These are phyloP conservation scores for Acacia confusa DNA, from an alignment of 306 rosid species.

Conservation along the genomic window DNA sequence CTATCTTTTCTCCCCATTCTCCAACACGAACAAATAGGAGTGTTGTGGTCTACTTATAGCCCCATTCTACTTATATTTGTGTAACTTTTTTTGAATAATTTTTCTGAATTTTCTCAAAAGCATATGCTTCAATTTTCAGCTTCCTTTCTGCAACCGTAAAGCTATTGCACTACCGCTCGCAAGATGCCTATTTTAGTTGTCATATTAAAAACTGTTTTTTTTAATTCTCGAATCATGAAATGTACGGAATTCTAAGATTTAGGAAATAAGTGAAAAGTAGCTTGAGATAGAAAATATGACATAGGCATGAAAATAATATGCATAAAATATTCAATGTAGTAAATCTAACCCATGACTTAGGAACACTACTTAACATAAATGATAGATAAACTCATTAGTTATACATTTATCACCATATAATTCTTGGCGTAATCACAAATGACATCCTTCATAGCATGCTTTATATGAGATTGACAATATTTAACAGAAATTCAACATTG, in stretches of 20 bases:
- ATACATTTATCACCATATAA: background rate
- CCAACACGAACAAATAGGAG: too few relatives aligned
- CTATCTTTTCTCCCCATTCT: too few relatives aligned
- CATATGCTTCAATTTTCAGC: background rate
- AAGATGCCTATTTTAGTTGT: too few relatives aligned
- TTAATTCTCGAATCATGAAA: too few relatives aligned
- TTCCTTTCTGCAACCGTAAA: too few relatives aligned
- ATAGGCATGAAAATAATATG: background rate
- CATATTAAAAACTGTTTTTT: too few relatives aligned
- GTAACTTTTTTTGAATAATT: too few relatives aligned
- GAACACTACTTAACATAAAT: background rate
- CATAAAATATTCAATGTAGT: background rate
- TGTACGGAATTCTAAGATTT: background rate
- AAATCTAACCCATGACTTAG: background rate
- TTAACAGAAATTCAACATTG: background rate
- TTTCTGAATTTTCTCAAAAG: background rate
- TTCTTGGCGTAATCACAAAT: background rate
- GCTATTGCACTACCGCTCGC: too few relatives aligned
- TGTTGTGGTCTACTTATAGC: too few relatives aligned
- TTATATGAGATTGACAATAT: background rate
- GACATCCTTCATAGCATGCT: background rate
- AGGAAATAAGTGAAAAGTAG: background rate
- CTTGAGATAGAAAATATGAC: background rate
- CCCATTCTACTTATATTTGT: too few relatives aligned
- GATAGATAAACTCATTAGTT: background rate